Percentiles rank a stretch among this genome's conserved stretches.
These are phyloP conservation scores for Aspergillus carbonarius DNA, from an alignment of 2,329 filamentous ascomycete species.

Conservation along the genomic window DNA sequence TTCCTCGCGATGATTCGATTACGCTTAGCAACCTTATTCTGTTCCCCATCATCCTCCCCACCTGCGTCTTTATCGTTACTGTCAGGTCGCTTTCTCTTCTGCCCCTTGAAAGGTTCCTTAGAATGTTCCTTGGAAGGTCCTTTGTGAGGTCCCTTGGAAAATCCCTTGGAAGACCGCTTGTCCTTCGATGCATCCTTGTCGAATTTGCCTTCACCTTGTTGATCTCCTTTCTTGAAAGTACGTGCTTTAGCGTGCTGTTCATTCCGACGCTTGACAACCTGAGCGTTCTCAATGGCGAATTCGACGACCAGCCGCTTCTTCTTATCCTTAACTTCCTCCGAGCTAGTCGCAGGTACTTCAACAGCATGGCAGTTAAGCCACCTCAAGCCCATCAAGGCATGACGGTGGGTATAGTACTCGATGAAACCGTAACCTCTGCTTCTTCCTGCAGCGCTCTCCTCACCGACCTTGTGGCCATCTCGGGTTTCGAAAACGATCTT, in stretches of 20 bases:
- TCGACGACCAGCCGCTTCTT: conserved; percentile 91
- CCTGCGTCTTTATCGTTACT: conserved; percentile 21
- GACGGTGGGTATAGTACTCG: conserved; percentile 91
- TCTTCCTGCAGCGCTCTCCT: conserved; percentile 73
- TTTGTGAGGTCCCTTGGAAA: background rate
- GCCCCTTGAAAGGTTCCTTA: conserved; percentile 19
- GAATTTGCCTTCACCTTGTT: conserved; percentile 17
- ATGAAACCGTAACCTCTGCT: conserved; percentile 96
- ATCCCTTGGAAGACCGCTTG: background rate
- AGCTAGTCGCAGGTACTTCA: conserved; percentile 34
- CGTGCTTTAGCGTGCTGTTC: conserved; percentile 33
- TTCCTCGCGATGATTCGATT: conserved; percentile 86
- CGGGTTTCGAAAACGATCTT: conserved; percentile 92
- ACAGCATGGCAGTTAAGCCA: conserved; percentile 82
- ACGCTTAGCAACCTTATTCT: conserved; percentile 59
- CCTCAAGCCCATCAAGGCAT: conserved; percentile 88
- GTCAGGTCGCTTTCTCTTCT: conserved; percentile 37
- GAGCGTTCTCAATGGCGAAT: conserved; percentile 96
- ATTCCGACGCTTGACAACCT: conserved; percentile 78
- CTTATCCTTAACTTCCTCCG: conserved; percentile 59
- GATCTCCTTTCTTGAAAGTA: conserved; percentile 17
- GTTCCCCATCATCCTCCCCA: conserved; percentile 36
- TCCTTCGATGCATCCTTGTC: conserved; percentile 24
- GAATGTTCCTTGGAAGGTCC: too few species aligned
- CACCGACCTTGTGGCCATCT: conserved; percentile 78